Evolutionary conservation across 164 flowering plant species (phyloP), one percentile per base, ranked within the genome.

Genomic region (Piper longum): DNA sequence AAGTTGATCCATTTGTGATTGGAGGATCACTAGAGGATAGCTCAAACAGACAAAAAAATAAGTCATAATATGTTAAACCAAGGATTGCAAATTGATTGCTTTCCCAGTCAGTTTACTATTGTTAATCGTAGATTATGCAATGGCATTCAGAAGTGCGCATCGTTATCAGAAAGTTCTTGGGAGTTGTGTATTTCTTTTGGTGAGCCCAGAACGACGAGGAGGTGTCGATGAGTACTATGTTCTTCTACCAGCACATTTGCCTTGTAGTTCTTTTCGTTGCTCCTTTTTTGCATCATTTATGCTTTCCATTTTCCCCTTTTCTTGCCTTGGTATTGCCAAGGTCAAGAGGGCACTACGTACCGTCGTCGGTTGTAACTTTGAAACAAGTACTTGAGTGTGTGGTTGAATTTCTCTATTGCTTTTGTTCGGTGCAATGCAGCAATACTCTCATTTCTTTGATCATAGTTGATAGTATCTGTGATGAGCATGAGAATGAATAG

Each of bases 321-420:
- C 48, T 42, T 41, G 62, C 62, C 62, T 60, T 14, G 1, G 36
- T 1, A 26, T 60, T 42, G 7, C 18, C 7, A 60, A 60, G 42
- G 62, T 41, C 62, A 60, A 60, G 62, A 42, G 36, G 62, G 17
- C 62, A 60, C 62, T 58, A 58, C 7, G 19, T 26, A 57, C 60
- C 41, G 11, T 57, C 60, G 1, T 57, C 60, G 1, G 26, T 26
- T 57, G 40, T 57, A 44, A 44, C 6, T 9, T 44, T 44, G 48
- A 44, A 44, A 3, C 11, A 44, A 9, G 48, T 44, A 5, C 48
- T 5, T 44, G 11, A 0, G 48, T 44, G 11, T 2, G 2, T 44
- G 11, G 48, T 44, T 44, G 48, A 44, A 44, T 44, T 44, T 5
- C 48, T 0, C 48, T 44, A 44, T 44, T 9, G 11, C 11, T 44